A percentile compares a stretch with the other conserved stretches of the same genome.
Conservation (phyloP, 129 eudicot genomes). For the Calendula officinalis region DNA sequence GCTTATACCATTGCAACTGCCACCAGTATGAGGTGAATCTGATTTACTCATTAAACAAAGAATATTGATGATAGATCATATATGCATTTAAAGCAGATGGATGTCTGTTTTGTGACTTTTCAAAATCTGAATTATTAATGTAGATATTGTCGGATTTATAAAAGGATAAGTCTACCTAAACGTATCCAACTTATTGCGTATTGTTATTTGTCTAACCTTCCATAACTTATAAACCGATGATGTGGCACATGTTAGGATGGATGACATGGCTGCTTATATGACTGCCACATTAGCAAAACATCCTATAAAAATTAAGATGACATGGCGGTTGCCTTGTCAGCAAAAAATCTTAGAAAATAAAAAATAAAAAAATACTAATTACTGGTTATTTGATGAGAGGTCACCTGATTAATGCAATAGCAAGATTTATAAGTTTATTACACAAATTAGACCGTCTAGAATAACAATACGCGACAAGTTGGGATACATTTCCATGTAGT, state of each 20-base stretch:
- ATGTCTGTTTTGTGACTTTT: constrained; percentile 10
- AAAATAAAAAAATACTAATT: too few relatives aligned
- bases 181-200: too few relatives aligned
- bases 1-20: constrained; percentile 63
- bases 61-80: not conserved
- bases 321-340: not conserved
- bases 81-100: constrained; percentile 4
- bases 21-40: constrained; percentile 45
- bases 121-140: not conserved
- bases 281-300: too few relatives aligned
- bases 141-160: not conserved
- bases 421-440: too few relatives aligned
- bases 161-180: too few relatives aligned
- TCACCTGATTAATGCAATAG: too few relatives aligned
- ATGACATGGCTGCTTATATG: not conserved
- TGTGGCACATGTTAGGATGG: not conserved
- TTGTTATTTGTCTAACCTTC: too few relatives aligned
- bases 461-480: too few relatives aligned
- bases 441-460: too few relatives aligned
- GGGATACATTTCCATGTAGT: too few relatives aligned
- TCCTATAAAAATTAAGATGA: not conserved
- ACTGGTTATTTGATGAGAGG: too few relatives aligned
- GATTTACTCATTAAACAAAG: not conserved
- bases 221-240: too few relatives aligned
- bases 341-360: not conserved